Base-by-base conservation (phyloP, 176 grass and related monocot species). In the Cenchrus fungigraminus region DNA sequence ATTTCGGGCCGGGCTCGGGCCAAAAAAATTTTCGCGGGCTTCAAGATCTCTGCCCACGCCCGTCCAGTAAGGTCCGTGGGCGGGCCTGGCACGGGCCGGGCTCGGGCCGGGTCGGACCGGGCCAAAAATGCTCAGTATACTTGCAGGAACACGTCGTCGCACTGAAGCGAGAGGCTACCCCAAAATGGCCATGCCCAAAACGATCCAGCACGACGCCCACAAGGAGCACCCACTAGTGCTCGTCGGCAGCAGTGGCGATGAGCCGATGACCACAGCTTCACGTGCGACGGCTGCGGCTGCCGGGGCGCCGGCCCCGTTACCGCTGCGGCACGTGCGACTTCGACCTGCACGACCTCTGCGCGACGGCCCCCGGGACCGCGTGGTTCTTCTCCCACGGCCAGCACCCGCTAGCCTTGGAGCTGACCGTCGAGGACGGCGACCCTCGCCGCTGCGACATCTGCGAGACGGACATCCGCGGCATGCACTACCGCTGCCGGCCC, bases 341-440 rank as follows among this genome's bases (percentile, higher is more conserved):
- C 70, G 9, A 82, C 70, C 45, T 46, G 45, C 82, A 82, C 80
- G 43, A 61, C 68, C 0, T 34, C 25, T 83, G 80, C 68, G 68
- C 70, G 44, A 53, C 81, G 16, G 32, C 29, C 59, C 70, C 55
- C 6, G 15, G 42, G 28, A 3, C 57, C 7, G 11, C 69, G 58
- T 2, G 3, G 8, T 5, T 76, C 14, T 2, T 31, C 2, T 54
- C 67, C 72, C 72, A 84, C 60, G 82, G 72, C 32, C 82, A 76
- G 9, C 82, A 76, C 20, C 31, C 32, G 49, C 72, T 76, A 4
- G 42, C 60, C 8, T 9, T 84, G 32, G 60, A 66, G 47, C 5
- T 14, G 14, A 22, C 5, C 6, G 19, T 12, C 4, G 4, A 5
- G 7, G 19, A 15, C 73, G 28, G 4, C 12, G 7, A 2, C 10